phyloP scores from a whole-genome alignment of 1,284 basidiomycete species.

The Blastosporella zonata region DNA sequence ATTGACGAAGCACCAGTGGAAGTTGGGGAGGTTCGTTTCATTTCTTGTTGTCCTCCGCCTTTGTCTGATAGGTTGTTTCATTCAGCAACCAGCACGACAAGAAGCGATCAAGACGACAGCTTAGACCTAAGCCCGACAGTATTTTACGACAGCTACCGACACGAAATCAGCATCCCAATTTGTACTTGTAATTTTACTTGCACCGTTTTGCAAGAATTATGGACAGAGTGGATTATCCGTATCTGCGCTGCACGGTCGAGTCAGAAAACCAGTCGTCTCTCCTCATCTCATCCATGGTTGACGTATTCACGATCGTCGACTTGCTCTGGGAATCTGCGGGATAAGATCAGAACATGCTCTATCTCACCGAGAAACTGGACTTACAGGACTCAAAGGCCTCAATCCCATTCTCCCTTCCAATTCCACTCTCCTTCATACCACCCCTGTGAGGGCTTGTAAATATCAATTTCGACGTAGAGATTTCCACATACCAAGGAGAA shows the following conservation, averaged over 20 bases:
- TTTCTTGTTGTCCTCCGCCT: not conserved
- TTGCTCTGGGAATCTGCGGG: constrained; percentile 75
- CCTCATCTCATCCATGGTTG: constrained; percentile 54
- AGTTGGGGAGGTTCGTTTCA: constrained; percentile 46
- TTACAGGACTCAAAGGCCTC: constrained; percentile 75
- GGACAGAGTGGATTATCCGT: constrained; percentile 41
- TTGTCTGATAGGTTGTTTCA: not conserved
- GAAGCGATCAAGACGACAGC: constrained; percentile 59
- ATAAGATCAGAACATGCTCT: constrained; percentile 4
- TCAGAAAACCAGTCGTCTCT: constrained; percentile 80
- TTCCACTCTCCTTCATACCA: constrained; percentile 82
- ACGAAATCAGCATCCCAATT: constrained; percentile 5
- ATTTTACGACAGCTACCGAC: constrained; percentile 11
- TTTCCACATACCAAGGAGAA: constrained; percentile 67
- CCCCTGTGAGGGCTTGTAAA: constrained; percentile 47
- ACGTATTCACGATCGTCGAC: constrained; percentile 71
- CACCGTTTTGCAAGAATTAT: constrained; percentile 5
- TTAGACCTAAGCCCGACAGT: constrained; percentile 12
- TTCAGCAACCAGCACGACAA: constrained; percentile 36
- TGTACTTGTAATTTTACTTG: constrained; percentile 20
- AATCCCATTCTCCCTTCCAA: constrained; percentile 77
- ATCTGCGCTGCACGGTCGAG: constrained; percentile 44
- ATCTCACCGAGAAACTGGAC: constrained; percentile 25
- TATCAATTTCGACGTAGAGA: not conserved
- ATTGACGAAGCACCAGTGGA: constrained; percentile 83